A percentile compares a stretch with the other conserved stretches of the same genome.
Conservation (phyloP, 2,329 filamentous ascomycete genomes). For the Eutypa lata region DNA sequence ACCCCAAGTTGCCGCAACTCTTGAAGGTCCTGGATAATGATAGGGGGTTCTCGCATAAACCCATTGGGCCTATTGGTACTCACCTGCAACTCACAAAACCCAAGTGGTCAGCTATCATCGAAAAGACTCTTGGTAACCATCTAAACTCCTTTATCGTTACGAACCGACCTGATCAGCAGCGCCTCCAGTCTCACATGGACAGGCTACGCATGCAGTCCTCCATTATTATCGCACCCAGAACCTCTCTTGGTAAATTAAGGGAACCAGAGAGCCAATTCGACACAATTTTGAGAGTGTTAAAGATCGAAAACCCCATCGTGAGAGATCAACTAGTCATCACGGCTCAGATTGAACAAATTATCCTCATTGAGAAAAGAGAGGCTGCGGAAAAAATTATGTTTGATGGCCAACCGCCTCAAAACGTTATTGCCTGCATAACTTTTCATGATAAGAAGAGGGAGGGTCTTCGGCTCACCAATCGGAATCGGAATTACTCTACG, state of each 20-base stretch:
- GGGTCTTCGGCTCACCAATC: slow-evolving; percentile 56
- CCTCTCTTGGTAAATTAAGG: slow-evolving; percentile 58
- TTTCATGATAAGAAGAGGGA: slow-evolving; percentile 59
- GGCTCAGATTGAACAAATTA: slow-evolving; percentile 76
- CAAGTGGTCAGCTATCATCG: slow-evolving; percentile 79
- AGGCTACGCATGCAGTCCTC: slow-evolving; percentile 43
- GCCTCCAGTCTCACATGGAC: slow-evolving; percentile 64
- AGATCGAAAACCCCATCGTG: slow-evolving; percentile 77
- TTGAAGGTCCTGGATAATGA: slow-evolving; percentile 70
- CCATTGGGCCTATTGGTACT: slow-evolving; percentile 79
- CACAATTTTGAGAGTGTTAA: slow-evolving; percentile 76
- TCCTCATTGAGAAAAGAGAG: slow-evolving; percentile 67
- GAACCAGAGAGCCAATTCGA: slow-evolving; percentile 72
- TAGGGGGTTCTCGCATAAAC: slow-evolving; percentile 63
- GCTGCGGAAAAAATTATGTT: slow-evolving; percentile 71
- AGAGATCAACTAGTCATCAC: slow-evolving; percentile 82
- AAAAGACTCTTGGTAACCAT: slow-evolving; percentile 67
- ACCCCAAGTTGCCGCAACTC: slow-evolving; percentile 58
- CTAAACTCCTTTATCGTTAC: slow-evolving; percentile 80
- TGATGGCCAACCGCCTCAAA: slow-evolving; percentile 55
- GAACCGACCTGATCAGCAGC: slow-evolving; percentile 70
- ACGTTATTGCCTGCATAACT: slow-evolving; percentile 71
- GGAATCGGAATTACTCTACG: slow-evolving; percentile 29
- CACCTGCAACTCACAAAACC: slow-evolving; percentile 74
- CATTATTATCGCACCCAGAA: slow-evolving; percentile 60